Conservation (phyloP, 1,139 yeast genomes). For the Saccharomyces hybrid region DNA sequence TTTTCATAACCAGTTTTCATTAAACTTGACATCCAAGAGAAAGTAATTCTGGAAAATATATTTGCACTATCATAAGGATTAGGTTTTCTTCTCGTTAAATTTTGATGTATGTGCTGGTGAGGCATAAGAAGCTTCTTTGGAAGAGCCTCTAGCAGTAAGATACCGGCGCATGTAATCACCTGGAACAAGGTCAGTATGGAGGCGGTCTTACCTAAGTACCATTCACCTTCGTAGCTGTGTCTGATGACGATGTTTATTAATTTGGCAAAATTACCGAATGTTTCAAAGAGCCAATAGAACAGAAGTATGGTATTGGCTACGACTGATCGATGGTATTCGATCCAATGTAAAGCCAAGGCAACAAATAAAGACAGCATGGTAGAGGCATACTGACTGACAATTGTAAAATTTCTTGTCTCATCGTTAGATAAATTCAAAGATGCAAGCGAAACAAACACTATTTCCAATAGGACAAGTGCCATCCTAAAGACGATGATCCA, state of each 20-base stretch:
- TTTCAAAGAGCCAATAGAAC: conserved; percentile 66
- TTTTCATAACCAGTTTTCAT: conserved; percentile 79
- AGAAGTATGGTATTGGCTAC: conserved; percentile 66
- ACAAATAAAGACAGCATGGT: conserved; percentile 36
- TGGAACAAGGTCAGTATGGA: conserved; percentile 44
- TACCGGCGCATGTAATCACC: conserved; percentile 42
- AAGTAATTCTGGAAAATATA: conserved; percentile 69
- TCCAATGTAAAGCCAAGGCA: conserved; percentile 53
- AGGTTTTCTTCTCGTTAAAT: conserved; percentile 30
- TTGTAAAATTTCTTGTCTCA: conserved; percentile 21
- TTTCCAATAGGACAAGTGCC: conserved; percentile 29
- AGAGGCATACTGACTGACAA: conserved; percentile 25
- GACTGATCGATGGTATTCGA: conserved; percentile 60
- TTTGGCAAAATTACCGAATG: conserved; percentile 39
- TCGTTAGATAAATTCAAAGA: conserved; percentile 14
- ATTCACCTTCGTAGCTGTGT: conserved; percentile 30
- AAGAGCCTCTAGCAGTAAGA: conserved; percentile 50
- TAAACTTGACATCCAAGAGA: conserved; percentile 87
- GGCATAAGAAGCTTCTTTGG: conserved; percentile 39
- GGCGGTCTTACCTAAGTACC: conserved; percentile 31
- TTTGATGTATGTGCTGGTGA: conserved; percentile 38
- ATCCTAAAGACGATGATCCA: conserved; percentile 35
- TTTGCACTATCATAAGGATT: conserved; percentile 79
- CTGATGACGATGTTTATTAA: conserved; percentile 46
- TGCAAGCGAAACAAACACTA: conserved; percentile 25